Evolutionary conservation across 768 basidiomycete genomes (phyloP), one percentile per base, ranked within the genome.

Genomic region (Symmetrospora coprosmae): DNA sequence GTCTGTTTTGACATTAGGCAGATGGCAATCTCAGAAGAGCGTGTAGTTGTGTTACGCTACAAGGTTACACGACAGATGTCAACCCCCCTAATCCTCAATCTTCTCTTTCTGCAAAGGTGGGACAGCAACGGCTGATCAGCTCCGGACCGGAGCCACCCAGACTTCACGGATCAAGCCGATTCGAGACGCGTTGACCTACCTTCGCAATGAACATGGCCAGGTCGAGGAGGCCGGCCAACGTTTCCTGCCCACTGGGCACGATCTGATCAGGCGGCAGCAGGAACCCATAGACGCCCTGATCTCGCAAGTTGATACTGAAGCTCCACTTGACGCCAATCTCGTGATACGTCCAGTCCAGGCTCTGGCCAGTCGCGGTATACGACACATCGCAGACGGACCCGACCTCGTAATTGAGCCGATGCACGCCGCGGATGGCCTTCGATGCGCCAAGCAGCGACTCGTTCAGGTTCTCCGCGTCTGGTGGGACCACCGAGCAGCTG

Each of bases 191-290:
- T n/a, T n/a, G n/a, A n/a, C n/a, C n/a, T n/a, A n/a, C n/a, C n/a
- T n/a, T 40, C 27, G 55, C 45, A 14, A 87, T 81, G 69, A 87
- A 89, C 41, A 77, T 74, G 1, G 82, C 80, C 5, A 90, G 73
- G 66, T 82, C 85, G 23, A 77, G 73, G 28, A 88, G 66, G 73
- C 87, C 80, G 25, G 74, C 77, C 17, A 76, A 75, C 3, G 82
- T 81, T 73, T 90, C 87, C 71, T 86, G 83, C 0, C 85, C 86
- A 2, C 85, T 82, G 0, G 86, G 84, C 6, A 83, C 74, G 64
- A 90, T 87, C 79, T 80, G 81, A 48, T 74, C 73, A 0, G 81
- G 73, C 0, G 87, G 87, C 2, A 88, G 74, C 6, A 83, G 73
- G 73, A 86, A 88, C 2, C 86, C 31, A 62, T 83, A 82, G 2